Evolutionary conservation across 768 basidiomycete genomes (phyloP).

Genomic region (Auricularia heimuer): DNA sequence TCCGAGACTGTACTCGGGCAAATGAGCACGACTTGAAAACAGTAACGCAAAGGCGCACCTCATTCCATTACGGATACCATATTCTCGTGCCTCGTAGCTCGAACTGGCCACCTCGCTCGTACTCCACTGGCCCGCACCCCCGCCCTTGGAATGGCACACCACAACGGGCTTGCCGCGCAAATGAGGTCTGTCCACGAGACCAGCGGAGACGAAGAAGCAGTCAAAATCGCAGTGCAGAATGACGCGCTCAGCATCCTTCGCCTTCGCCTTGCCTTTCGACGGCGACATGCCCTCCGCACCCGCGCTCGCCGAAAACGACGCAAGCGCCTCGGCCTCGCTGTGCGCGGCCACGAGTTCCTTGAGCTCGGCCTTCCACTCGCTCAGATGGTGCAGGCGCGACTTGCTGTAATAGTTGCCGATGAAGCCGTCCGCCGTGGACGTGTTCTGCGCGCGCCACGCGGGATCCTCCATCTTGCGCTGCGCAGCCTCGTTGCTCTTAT

Average conservation of each 20-base stretch:
- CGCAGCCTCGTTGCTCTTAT: slow-evolving; percentile 61
- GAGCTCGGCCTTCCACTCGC: slow-evolving; percentile 88
- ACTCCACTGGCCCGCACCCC: slow-evolving; percentile 58
- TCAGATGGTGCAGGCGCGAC: slow-evolving; percentile 85
- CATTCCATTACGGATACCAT: slow-evolving; percentile 92
- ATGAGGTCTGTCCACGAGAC: slow-evolving; percentile 67
- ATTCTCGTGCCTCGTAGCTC: slow-evolving; percentile 85
- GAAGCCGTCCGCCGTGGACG: slow-evolving; percentile 77
- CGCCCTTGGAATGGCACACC: slow-evolving; percentile 88
- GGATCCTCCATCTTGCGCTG: slow-evolving; percentile 73
- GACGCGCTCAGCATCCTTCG: slow-evolving; percentile 41
- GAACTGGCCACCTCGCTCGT: slow-evolving; percentile 94
- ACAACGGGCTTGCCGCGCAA: slow-evolving; percentile 82
- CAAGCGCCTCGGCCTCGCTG: slow-evolving; percentile 18
- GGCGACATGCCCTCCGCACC: slow-evolving; percentile 27
- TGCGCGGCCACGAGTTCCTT: slow-evolving; percentile 73
- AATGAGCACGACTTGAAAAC: neutral
- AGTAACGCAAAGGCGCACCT: slow-evolving; percentile 40
- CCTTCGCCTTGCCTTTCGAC: slow-evolving; percentile 45
- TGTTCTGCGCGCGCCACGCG: slow-evolving; percentile 81
- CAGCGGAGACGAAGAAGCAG: slow-evolving; percentile 94
- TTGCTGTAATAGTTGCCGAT: slow-evolving; percentile 73
- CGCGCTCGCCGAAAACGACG: neutral
- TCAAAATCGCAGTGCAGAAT: slow-evolving; percentile 96
- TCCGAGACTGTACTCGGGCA: slow-evolving; percentile 43